Evolutionary conservation across 352 stramenopile species (phyloP), one percentile per base, ranked within the genome.

Genomic region (Pythium volutum): DNA sequence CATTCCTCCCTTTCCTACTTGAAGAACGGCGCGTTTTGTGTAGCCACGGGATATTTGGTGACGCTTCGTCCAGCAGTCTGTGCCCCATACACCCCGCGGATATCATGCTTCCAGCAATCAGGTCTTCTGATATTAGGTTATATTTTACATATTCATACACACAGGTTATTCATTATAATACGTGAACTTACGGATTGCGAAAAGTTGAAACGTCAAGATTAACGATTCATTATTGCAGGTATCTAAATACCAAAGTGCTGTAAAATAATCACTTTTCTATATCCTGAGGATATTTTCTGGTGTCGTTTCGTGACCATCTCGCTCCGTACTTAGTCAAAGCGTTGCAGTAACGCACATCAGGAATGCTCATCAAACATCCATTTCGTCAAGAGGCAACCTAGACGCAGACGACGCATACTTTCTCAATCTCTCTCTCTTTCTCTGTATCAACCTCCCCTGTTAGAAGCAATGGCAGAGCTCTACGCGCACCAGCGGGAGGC

Each of bases 401-500:
- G 41, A 47, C 41, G 33, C 33, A 7, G 33, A 38, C 7, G 12
- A 12, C 7, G 33, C 8, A 47, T 10, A 9, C 41, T 47, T 47
- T 47, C 41, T 47, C 20, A 9, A 16, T 26, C 43, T 14, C 11
- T 36, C 12, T 55, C 33, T 54, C 29, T 14, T 16, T n/a, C 10
- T 31, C 27, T 22, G 16, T 39, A 5, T 34, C 31, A n/a, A n/a
- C n/a, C n/a, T n/a, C n/a, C n/a, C n/a, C n/a, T n/a, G n/a, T n/a
- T 11, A 36, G 31, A 36, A 36, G 31, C 20, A 34, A 47, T 69
- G 62, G 31, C 53, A 2, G 61, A 62, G 36, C 57, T 66, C 31
- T 63, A 33, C 15, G 51, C 48, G 47, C 81, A 95, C 55, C 77
- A 93, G 64, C 69, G 64, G 11, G 86, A 95, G 69, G 76, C 92